phyloP scores from a whole-genome alignment of 2,329 filamentous ascomycete species.

The Dactylellina parvicollis region DNA sequence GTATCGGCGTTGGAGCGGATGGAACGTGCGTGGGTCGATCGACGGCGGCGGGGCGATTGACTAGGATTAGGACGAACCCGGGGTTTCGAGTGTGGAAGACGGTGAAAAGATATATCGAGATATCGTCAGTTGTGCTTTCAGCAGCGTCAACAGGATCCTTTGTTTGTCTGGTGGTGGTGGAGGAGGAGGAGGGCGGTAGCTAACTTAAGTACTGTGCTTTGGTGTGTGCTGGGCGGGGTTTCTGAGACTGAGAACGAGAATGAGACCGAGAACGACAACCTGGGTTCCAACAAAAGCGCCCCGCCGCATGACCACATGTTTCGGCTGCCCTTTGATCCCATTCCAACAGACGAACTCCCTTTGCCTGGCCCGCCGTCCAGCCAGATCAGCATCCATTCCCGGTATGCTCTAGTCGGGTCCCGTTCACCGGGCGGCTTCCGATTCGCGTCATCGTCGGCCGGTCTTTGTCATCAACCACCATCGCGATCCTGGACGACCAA shows the following conservation, averaged over 20 bases:
- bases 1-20: not conserved
- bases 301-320: conserved; percentile 15
- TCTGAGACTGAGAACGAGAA: not conserved
- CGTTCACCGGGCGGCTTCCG: conserved; percentile 23
- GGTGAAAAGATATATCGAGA: not conserved
- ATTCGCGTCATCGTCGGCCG: not conserved
- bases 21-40: conserved; percentile 10
- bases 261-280: not conserved
- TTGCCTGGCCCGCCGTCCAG: not conserved
- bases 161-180: not conserved
- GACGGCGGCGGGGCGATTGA: not conserved
- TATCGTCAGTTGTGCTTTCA: not conserved
- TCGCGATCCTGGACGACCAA: conserved; percentile 12
- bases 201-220: not conserved
- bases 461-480: conserved; percentile 14
- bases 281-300: not conserved
- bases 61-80: not conserved
- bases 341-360: conserved; percentile 11
- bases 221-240: conserved; percentile 17
- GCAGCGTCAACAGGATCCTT: not conserved
- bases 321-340: not conserved
- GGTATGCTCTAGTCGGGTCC: not conserved
- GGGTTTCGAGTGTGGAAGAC: not conserved
- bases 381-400: conserved; percentile 1
- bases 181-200: conserved; percentile 10